Base-by-base conservation (phyloP, 2,329 filamentous ascomycete genomes). In the Metarhizium humberi region DNA sequence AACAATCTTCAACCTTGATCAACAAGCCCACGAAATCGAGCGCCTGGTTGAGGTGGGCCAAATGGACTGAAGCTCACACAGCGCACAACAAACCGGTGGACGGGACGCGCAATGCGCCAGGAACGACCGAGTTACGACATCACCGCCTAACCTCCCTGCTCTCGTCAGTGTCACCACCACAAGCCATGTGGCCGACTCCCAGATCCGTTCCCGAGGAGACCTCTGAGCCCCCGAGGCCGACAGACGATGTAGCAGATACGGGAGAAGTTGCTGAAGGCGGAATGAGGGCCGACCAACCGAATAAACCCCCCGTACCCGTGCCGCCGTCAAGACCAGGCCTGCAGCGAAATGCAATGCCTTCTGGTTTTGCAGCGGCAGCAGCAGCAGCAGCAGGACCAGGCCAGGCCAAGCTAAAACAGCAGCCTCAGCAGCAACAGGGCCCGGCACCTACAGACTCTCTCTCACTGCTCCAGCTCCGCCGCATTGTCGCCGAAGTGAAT, bases 401-500 rank as follows among this genome's bases (percentile, higher is more conserved):
- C 55, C 16, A 62, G 60, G 53, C 20, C 29, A 36, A 52, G 48
- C 52, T n/a, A 32, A 56, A 51, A 55, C 59, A 55, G 57, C 60
- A 52, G 61, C 58, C 61, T 51, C 48, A 61, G 51, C 64, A 69
- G 50, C 68, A 66, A 43, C 69, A 70, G 48, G 14, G 13, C 73
- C 71, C 63, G 34, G 69, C 70, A 52, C 77, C 74, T 7, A 81
- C 66, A 29, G 87, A 92, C 71, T 92, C 88, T 16, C 76, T 92
- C 32, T 92, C 87, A 38, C 74, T 92, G 47, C 79, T 84, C 58
- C 88, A 92, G 70, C 76, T 92, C 51, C 81, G 83, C 60, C 83
- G 82, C 60, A 80, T 92, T 54, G 86, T 92, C 18, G 81, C 84
- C 59, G 88, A 92, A 57, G 84, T 90, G 61, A 87, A 87, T 16